Evolutionary conservation across 2,329 filamentous ascomycete genomes (phyloP).

Genomic region (Mycosphaerella sp.): DNA sequence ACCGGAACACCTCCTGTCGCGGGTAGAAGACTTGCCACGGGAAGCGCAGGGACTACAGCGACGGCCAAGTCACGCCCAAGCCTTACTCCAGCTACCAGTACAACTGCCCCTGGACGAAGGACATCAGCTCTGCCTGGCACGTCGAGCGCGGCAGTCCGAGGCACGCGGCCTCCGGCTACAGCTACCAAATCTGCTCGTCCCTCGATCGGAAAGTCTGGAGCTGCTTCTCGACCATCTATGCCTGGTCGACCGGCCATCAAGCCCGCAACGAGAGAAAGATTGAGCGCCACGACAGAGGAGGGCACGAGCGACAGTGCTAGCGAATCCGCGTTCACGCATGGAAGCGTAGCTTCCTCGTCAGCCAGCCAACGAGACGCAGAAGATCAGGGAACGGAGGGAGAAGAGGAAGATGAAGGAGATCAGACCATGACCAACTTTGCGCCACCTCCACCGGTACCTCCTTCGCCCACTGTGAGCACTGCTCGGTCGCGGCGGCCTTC

Average conservation of each 20-base stretch:
- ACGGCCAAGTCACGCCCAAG: slow-evolving; percentile 51
- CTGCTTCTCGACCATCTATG: slow-evolving; percentile 11
- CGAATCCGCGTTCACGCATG: slow-evolving; percentile 22
- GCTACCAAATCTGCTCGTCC: slow-evolving; percentile 10
- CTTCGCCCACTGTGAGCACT: slow-evolving; percentile 19
- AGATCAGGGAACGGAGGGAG: slow-evolving; percentile 17
- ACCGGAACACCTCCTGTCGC: slow-evolving; percentile 58
- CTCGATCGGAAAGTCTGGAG: slow-evolving; percentile 11
- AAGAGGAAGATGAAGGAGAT: slow-evolving; percentile 24
- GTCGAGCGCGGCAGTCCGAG: slow-evolving; percentile 4
- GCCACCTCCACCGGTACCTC: slow-evolving; percentile 27
- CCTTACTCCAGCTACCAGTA: slow-evolving; percentile 38
- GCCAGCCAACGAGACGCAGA: slow-evolving; percentile 17
- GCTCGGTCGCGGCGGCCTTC: slow-evolving; percentile 29
- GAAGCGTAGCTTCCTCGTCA: slow-evolving; percentile 18
- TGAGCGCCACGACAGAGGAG: slow-evolving; percentile 23
- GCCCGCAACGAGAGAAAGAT: slow-evolving; percentile 14
- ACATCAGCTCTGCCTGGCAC: slow-evolving; percentile 34
- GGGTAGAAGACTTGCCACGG: slow-evolving; percentile 27
- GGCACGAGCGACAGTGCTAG: slow-evolving; percentile 21
- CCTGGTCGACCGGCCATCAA: slow-evolving; percentile 14
- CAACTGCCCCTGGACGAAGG: slow-evolving; percentile 22
- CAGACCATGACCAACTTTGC: slow-evolving; percentile 28
- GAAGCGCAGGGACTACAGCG: slow-evolving; percentile 32
- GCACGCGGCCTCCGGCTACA: slow-evolving; percentile 1